Evolutionary conservation across 352 stramenopile genomes (phyloP), one percentile per base, ranked within the genome.

Genomic region (Pythium brassicae): DNA sequence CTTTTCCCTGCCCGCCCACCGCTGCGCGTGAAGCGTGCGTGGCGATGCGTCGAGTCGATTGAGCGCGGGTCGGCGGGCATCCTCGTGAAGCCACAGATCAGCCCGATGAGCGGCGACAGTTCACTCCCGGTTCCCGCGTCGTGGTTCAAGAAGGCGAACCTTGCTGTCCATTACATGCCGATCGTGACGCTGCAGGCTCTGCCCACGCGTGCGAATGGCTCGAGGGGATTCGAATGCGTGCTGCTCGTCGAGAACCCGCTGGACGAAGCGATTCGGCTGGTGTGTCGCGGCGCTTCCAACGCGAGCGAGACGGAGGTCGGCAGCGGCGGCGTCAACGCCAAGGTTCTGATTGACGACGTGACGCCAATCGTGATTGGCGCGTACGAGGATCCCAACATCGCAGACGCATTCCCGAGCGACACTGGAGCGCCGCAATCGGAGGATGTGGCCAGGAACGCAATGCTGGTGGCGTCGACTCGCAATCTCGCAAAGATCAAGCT

Each of bases 51-150:
- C 42, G 84, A 96, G 56, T 90, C 81, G 23, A 94, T 94, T 43
- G 57, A 87, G 29, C 68, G 69, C 19, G 83, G 83, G 12, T 81
- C 75, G 8, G 78, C 85, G 7, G 86, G 86, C 17, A 96, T 96
- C 52, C 72, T 96, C 12, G 83, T 96, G 9, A 96, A 96, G 55
- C 83, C 84, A n/a, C 86, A 96, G 62, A 96, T 96, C 69, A 94
- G 86, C 53, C 86, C 86, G 0, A 92, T 96, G 77, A 96, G 84
- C 56, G 86, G 84, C 19, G 86, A 96, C 62, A 91, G 77, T 47
- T 96, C 86, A 9, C 71, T 96, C 45, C 78, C 82, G 1, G 69
- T 94, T 6, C 74, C 78, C 0, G 72, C 76, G 6, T 83, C 84
- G 45, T 94, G 84, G 84, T 94, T 92, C 62, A 94, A 94, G 58